These are phyloP conservation scores for Annona cherimola DNA, from an alignment of 164 flowering plant genomes.

Conservation along the genomic window DNA sequence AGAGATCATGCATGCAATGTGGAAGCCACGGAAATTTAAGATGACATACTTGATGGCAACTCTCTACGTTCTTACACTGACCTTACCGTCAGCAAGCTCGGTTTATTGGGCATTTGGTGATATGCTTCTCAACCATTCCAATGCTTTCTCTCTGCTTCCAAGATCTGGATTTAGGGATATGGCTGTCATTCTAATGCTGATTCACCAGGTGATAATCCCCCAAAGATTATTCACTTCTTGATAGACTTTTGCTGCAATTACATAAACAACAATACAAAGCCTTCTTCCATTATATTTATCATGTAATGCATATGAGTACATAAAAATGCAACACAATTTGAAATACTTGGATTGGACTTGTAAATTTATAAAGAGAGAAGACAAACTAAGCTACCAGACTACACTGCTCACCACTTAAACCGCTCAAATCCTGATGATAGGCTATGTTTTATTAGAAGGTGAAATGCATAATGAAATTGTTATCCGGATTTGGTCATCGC, in stretches of 20 bases:
- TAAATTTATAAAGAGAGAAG: no score
- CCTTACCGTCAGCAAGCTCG: constrained; percentile 68
- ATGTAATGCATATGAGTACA: background rate
- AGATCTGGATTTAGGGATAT: constrained; percentile 49
- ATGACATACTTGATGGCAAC: constrained; percentile 62
- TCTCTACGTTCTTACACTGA: constrained; percentile 74
- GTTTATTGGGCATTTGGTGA: constrained; percentile 92
- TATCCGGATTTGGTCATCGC: no score
- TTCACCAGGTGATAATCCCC: constrained; percentile 50
- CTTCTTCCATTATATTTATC: no score
- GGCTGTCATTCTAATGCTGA: constrained; percentile 77
- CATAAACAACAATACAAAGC: background rate
- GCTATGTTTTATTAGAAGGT: no score
- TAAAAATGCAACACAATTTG: background rate
- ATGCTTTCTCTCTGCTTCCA: constrained; percentile 75
- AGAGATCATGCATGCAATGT: constrained; percentile 94
- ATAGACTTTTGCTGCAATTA: background rate
- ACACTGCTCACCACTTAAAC: no score
- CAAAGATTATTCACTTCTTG: background rate
- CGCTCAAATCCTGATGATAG: no score
- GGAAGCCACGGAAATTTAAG: constrained; percentile 90
- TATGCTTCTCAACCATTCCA: constrained; percentile 65
- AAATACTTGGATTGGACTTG: background rate
- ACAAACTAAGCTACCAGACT: no score
- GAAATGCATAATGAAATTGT: no score